Evolutionary conservation across 192 early-diverging fungal species (phyloP), one percentile per base, ranked within the genome.

Genomic region (Coemansia sp.): DNA sequence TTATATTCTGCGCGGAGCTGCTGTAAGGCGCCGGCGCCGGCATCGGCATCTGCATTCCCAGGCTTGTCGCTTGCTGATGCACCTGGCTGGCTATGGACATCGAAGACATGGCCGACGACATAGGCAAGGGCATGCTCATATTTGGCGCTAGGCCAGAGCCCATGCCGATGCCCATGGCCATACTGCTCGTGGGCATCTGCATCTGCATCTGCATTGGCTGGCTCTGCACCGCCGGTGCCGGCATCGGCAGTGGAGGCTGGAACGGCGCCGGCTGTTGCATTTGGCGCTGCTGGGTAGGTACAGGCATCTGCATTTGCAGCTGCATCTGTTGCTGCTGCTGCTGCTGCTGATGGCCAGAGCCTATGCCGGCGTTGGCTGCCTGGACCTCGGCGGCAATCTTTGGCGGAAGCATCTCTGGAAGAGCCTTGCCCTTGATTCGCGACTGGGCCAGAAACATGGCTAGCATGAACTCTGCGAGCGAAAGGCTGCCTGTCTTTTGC

Each of bases 381-480:
- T 67, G 46, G 25, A 75, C 72, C 54, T 87, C 86, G 1, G 75
- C 57, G 14, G 59, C 62, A 55, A 89, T 82, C 52, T 71, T 74
- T 32, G 71, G 71, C 27, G 85, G 84, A 53, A 87, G 60, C 16
- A 58, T 67, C n/a, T 58, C 55, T 5, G 87, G 87, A 34, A 89
- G 48, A 1, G 74, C 64, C 42, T 78, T 79, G n/a, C 85, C 85
- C 7, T 61, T 72, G 50, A 87, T 67, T 29, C 83, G 78, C 11
- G 82, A 72, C 39, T 85, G 81, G 5, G 87, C 83, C 27, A 89
- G 63, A 60, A 83, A 86, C 87, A 89, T 85, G 23, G 87, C 85
- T 52, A 89, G 57, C 47, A 78, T 84, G 69, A 89, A 89, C 62
- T 89, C 87, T 0, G 86, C 68, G 64, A 86, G 72, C 25, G 85